Evolutionary conservation across 1,139 yeast species (phyloP), one percentile per base, ranked within the genome.

Genomic region (Komagataea norvegica): DNA sequence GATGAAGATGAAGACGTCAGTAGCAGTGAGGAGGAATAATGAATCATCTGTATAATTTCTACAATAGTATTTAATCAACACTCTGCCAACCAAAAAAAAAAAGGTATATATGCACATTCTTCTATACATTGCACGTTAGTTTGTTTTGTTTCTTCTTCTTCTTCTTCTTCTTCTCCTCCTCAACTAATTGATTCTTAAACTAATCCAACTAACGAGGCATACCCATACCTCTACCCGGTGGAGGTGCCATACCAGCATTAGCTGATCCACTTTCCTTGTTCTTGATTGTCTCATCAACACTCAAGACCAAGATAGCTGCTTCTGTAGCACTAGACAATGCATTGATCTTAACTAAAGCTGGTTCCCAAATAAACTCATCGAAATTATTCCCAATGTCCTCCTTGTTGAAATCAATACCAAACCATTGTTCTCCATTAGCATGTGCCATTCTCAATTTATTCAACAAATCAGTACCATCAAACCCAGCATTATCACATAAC

Each of bases 241-340:
- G 68, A 24, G 69, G 70, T 41, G 67, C 64, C 63, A 63, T 63
- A 34, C 74, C 76, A 33, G 77, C 72, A 53, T 68, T 72, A 31
- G 76, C 72, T 31, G 74, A 73, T 38, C 69, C 69, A 40, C 74
- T 65, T 50, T 79, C 86, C 55, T 86, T 82, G 57, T 85, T 87
- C 58, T 75, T 85, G 51, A 91, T 88, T 14, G 98, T 91, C 68
- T 91, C 98, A 61, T 91, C 99, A 40, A 91, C 95, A 15, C 94
- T 81, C 49, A 91, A 72, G 52, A 91, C 85, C 56, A 91, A 69
- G 43, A 87, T 82, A 8, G 97, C 95, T 27, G 98, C 98, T 62
- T 91, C 99, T n/a, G 96, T 83, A 19, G 99, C 98, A 51, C 94
- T 81, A 57, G 79, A 83, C 45, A 93, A 67, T n/a, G 98, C 96